Evolutionary conservation across 495 filamentous ascomycete genomes (phyloP).

Genomic region (Arthonia radiata): DNA sequence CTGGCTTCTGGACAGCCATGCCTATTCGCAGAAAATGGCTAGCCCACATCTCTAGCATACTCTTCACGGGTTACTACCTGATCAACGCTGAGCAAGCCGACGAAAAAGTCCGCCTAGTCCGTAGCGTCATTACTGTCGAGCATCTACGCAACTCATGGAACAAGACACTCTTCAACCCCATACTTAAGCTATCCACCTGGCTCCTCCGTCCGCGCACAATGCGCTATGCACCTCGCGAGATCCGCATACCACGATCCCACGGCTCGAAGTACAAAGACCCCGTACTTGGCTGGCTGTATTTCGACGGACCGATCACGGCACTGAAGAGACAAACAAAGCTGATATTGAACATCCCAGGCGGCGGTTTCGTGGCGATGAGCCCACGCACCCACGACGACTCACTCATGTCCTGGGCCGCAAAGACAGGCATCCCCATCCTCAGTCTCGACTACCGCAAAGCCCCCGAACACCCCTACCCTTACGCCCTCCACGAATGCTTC

Average conservation of each 20-base stretch:
- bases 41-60: slow-evolving; percentile 53
- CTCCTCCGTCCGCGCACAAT: slow-evolving; percentile 58
- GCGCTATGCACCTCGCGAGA: slow-evolving; percentile 48
- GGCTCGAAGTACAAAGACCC: slow-evolving; percentile 61
- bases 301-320: slow-evolving; percentile 59
- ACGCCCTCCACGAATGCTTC: slow-evolving; percentile 86
- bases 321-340: slow-evolving; percentile 53
- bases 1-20: slow-evolving; percentile 98
- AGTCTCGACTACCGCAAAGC: slow-evolving; percentile 89
- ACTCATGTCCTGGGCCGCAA: slow-evolving; percentile 68
- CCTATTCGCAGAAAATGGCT: slow-evolving; percentile 60
- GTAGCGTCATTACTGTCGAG: slow-evolving; percentile 66
- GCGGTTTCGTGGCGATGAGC: slow-evolving; percentile 88
- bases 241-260: slow-evolving; percentile 58
- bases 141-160: slow-evolving; percentile 91
- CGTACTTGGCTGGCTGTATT: slow-evolving; percentile 78
- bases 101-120: slow-evolving; percentile 81
- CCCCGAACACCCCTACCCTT: slow-evolving; percentile 84
- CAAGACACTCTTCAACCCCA: slow-evolving; percentile 68
- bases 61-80: slow-evolving; percentile 73
- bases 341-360: slow-evolving; percentile 81
- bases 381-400: slow-evolving; percentile 82
- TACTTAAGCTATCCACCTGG: slow-evolving; percentile 40
- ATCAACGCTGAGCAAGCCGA: slow-evolving; percentile 83
- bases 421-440: slow-evolving; percentile 58